Conservation (phyloP, 257 asterid genomes). For the Cordia subcordata region DNA sequence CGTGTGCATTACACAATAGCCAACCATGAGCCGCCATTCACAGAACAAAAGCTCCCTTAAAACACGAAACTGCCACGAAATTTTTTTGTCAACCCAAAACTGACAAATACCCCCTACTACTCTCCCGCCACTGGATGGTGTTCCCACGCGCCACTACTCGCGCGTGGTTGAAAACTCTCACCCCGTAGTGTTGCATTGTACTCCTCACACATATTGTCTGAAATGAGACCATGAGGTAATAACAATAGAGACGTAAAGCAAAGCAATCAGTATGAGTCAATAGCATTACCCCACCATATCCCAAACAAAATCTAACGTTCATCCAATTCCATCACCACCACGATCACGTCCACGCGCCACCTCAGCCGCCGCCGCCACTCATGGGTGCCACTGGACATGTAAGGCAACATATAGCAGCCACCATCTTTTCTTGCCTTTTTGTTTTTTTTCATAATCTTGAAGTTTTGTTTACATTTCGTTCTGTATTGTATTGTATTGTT, state of each 20-base stretch:
- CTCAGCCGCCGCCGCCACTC: slow-evolving; percentile 18
- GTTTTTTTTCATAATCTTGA: too few relatives aligned
- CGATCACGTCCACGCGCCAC: slow-evolving; percentile 37
- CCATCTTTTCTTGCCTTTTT: slow-evolving; percentile 7
- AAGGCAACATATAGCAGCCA: slow-evolving; percentile 6
- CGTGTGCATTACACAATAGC: slow-evolving; percentile 14
- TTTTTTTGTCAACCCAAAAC: not conserved
- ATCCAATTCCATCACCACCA: slow-evolving; percentile 4
- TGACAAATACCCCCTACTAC: too few relatives aligned
- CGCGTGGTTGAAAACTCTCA: slow-evolving; percentile 23
- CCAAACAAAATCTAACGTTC: slow-evolving; percentile 49
- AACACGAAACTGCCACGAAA: not conserved
- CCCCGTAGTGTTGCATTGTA: not conserved
- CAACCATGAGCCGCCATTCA: slow-evolving; percentile 33
- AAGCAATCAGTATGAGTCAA: slow-evolving; percentile 20
- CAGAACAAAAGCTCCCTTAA: slow-evolving; percentile 27
- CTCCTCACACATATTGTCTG: not conserved
- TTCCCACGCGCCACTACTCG: slow-evolving; percentile 13
- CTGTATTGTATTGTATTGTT: not conserved
- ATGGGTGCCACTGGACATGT: slow-evolving; percentile 66
- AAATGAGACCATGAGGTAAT: slow-evolving; percentile 9
- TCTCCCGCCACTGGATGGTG: slow-evolving; percentile 22
- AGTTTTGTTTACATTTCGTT: too few relatives aligned
- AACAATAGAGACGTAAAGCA: slow-evolving; percentile 17
- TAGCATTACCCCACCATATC: slow-evolving; percentile 21